Percentiles rank a stretch among this genome's conserved stretches.
Evolutionary conservation across 2,329 filamentous ascomycete genomes (phyloP).

Genomic region (Fusarium cyanostomum): DNA sequence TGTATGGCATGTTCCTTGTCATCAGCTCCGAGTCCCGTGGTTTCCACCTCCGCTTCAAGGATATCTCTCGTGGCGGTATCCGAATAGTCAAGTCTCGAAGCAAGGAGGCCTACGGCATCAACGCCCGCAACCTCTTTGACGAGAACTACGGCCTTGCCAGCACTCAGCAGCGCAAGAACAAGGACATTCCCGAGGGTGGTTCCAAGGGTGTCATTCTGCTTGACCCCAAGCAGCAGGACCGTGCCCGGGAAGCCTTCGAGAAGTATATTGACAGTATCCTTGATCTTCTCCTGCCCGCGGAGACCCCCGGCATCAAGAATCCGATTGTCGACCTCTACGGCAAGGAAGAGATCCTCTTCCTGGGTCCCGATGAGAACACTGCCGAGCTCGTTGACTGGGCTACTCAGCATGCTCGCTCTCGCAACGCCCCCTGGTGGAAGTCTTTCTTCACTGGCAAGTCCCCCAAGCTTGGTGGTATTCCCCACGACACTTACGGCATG

Average conservation of each 20-base stretch:
- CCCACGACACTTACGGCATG: slow-evolving; percentile 97
- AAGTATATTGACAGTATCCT: slow-evolving; percentile 99
- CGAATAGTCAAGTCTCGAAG: slow-evolving; percentile 98
- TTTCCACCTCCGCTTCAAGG: slow-evolving; percentile 96
- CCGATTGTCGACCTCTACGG: slow-evolving; percentile 95
- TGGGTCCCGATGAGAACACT: slow-evolving; percentile 99
- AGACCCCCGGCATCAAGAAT: slow-evolving; percentile 97
- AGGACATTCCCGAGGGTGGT: slow-evolving; percentile 97
- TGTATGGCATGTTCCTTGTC: slow-evolving; percentile 99
- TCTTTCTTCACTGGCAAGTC: slow-evolving; percentile 99
- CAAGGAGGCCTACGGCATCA: slow-evolving; percentile 95
- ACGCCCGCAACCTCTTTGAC: slow-evolving; percentile 94
- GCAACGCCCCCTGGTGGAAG: slow-evolving; percentile 98
- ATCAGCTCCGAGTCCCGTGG: slow-evolving; percentile 97
- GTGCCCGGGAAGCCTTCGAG: slow-evolving; percentile 91
- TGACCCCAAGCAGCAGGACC: slow-evolving; percentile 93
- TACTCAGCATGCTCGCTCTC: slow-evolving; percentile 88
- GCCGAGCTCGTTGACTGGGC: slow-evolving; percentile 98
- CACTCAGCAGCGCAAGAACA: slow-evolving; percentile 99
- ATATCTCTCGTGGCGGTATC: slow-evolving; percentile 96
- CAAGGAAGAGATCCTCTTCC: slow-evolving; percentile 96
- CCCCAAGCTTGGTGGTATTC: slow-evolving; percentile 93
- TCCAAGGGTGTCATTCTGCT: slow-evolving; percentile 98
- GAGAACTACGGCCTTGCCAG: slow-evolving; percentile 99
- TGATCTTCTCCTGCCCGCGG: slow-evolving; percentile 88